These are phyloP conservation scores for Heracleum sosnowskyi DNA, from an alignment of 129 eudicot genomes.

Conservation along the genomic window DNA sequence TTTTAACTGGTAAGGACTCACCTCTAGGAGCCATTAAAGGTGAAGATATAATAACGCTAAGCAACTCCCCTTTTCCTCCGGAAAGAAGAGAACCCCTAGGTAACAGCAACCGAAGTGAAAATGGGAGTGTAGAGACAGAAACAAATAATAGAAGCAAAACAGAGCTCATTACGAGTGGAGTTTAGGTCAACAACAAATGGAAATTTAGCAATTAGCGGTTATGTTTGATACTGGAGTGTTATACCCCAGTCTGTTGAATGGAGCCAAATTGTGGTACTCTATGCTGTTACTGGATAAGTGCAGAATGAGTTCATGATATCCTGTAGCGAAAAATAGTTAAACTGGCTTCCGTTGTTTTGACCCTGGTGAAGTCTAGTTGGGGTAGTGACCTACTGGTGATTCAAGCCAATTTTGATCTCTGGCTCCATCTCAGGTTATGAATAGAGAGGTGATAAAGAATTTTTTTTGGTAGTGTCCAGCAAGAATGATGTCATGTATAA, in stretches of 20 bases:
- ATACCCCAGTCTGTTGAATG: neutral
- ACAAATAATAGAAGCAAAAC: conserved; percentile 25
- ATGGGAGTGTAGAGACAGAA: conserved; percentile 20
- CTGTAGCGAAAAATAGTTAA: neutral
- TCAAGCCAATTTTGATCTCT: conserved; percentile 21
- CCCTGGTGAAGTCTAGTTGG: conserved; percentile 4
- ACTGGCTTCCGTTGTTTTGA: neutral
- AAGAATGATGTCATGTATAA: conserved; percentile 3
- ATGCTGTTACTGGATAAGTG: neutral
- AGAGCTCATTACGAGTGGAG: conserved; percentile 39
- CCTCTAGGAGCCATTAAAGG: conserved; percentile 24
- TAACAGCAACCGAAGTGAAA: conserved; percentile 24
- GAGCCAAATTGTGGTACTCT: neutral
- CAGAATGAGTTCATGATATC: neutral
- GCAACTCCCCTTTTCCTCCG: conserved; percentile 45
- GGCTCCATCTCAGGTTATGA: conserved; percentile 9
- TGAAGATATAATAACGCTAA: conserved; percentile 30
- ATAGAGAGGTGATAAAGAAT: conserved; percentile 2
- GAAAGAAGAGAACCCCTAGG: conserved; percentile 24
- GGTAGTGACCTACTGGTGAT: neutral
- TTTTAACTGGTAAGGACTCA: conserved; percentile 34
- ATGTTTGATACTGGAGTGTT: neutral
- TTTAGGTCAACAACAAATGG: conserved; percentile 14
- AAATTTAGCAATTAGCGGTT: neutral
- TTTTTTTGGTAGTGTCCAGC: neutral